Conservation (phyloP, 179 eudicot genomes). For the Gypsophila paniculata region DNA sequence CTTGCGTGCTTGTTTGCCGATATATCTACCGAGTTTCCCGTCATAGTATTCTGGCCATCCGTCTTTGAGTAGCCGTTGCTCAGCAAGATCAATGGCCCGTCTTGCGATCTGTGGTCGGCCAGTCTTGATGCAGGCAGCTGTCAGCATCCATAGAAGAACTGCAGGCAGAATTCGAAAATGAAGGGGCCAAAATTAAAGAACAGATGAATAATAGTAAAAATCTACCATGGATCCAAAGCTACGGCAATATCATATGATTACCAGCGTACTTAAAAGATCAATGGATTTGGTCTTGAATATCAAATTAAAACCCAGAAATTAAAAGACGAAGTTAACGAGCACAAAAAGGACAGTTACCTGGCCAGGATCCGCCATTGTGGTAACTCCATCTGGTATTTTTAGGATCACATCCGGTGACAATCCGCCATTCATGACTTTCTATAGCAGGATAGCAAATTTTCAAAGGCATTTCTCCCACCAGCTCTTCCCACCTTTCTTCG, state of each 20-base stretch:
- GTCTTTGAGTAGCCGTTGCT: conserved; percentile 48
- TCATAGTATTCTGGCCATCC: conserved; percentile 72
- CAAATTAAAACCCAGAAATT: too few species aligned
- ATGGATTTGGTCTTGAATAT: too few species aligned
- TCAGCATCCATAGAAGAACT: conserved; percentile 65
- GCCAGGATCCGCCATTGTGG: conserved; percentile 97
- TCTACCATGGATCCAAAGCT: too few species aligned
- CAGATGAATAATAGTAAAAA: too few species aligned
- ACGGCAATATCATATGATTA: too few species aligned
- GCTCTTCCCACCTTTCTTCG: conserved; percentile 80
- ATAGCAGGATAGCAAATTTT: conserved; percentile 78
- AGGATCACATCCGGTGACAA: conserved; percentile 84
- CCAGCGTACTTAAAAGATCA: too few species aligned
- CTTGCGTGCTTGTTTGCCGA: conserved; percentile 62
- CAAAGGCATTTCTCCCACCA: conserved; percentile 85
- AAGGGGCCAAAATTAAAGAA: too few species aligned
- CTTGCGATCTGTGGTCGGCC: conserved; percentile 66
- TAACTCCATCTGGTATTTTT: conserved; percentile 92
- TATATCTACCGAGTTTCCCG: conserved; percentile 52
- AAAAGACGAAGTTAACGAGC: conserved; percentile 14
- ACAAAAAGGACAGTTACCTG: conserved; percentile 48
- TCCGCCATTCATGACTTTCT: conserved; percentile 82
- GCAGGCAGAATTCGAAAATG: conserved; percentile 19
- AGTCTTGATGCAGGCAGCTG: conserved; percentile 64
- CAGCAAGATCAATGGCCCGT: conserved; percentile 55